phyloP scores from a whole-genome alignment of 2,329 filamentous ascomycete genomes.

The Pseudophaeomoniella oleicola region DNA sequence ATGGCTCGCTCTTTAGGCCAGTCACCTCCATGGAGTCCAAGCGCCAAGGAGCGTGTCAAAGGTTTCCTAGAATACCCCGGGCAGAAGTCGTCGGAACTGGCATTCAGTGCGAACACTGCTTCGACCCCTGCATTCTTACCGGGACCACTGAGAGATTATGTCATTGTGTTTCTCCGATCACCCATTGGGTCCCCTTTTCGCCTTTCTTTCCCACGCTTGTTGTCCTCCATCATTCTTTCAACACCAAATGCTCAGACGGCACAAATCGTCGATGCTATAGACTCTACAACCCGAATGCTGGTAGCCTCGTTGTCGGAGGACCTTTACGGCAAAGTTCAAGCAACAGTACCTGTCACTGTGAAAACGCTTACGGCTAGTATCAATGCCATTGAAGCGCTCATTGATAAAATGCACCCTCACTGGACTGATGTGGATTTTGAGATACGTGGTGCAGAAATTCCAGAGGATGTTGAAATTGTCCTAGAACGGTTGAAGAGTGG shows the following conservation, averaged over 20 bases:
- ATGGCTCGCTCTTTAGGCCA: conserved; percentile 31
- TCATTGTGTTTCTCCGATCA: conserved; percentile 26
- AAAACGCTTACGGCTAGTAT: conserved; percentile 57
- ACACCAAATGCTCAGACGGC: conserved; percentile 55
- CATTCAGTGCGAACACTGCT: neutral
- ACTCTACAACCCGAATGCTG: conserved; percentile 53
- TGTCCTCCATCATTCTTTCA: conserved; percentile 57
- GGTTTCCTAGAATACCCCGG: conserved; percentile 6
- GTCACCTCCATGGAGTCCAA: conserved; percentile 27
- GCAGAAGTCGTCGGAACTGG: neutral
- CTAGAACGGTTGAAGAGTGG: conserved; percentile 49
- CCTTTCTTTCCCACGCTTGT: conserved; percentile 50
- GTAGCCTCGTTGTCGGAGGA: conserved; percentile 68
- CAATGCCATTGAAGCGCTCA: conserved; percentile 54
- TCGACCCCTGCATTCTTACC: conserved; percentile 2
- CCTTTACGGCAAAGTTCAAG: conserved; percentile 70
- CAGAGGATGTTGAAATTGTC: conserved; percentile 57
- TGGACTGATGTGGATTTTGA: conserved; percentile 62
- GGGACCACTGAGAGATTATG: conserved; percentile 3
- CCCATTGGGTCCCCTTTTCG: conserved; percentile 54
- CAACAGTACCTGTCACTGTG: conserved; percentile 62
- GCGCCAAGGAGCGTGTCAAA: conserved; percentile 19
- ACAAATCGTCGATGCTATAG: conserved; percentile 57
- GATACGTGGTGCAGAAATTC: conserved; percentile 18
- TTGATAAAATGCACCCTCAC: conserved; percentile 40